Conservation (phyloP, 2,329 filamentous ascomycete species). For the Diaporthe helianthi region DNA sequence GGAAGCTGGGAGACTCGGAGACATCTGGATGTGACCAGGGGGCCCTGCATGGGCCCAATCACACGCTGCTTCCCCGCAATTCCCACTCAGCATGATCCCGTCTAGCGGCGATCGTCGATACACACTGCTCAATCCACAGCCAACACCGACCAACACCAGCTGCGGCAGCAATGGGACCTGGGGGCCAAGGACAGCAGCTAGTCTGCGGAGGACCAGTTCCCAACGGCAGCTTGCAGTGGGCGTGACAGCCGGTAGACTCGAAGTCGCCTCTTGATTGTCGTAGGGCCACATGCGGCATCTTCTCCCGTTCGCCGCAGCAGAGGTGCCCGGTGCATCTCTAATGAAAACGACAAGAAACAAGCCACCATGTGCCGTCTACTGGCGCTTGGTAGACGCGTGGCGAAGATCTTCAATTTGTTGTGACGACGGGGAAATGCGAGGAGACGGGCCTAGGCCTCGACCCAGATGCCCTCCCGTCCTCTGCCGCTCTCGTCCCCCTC, state of each 20-base stretch:
- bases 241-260: background rate
- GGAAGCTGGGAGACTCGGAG: conserved; percentile 16
- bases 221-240: conserved; percentile 2
- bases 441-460: background rate
- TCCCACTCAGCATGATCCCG: conserved; percentile 21
- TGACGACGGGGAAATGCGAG: conserved; percentile 6
- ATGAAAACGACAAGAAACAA: conserved; percentile 13
- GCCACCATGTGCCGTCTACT: conserved; percentile 1
- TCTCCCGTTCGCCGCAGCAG: conserved; percentile 9
- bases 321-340: conserved; percentile 4
- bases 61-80: conserved; percentile 20
- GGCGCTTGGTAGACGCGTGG: conserved; percentile 19
- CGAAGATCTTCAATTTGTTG: conserved; percentile 18
- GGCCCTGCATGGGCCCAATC: conserved; percentile 20
- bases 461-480: background rate
- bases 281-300: background rate
- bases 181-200: background rate
- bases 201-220: too few relatives aligned
- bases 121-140: conserved; percentile 3
- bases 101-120: conserved; percentile 27
- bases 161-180: background rate
- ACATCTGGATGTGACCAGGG: conserved; percentile 25
- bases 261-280: background rate
- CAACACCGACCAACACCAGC: too few relatives aligned
- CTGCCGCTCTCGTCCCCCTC: background rate